These are phyloP conservation scores for Fusarium haematococcum DNA, from an alignment of 2,329 filamentous ascomycete genomes.

Conservation along the genomic window DNA sequence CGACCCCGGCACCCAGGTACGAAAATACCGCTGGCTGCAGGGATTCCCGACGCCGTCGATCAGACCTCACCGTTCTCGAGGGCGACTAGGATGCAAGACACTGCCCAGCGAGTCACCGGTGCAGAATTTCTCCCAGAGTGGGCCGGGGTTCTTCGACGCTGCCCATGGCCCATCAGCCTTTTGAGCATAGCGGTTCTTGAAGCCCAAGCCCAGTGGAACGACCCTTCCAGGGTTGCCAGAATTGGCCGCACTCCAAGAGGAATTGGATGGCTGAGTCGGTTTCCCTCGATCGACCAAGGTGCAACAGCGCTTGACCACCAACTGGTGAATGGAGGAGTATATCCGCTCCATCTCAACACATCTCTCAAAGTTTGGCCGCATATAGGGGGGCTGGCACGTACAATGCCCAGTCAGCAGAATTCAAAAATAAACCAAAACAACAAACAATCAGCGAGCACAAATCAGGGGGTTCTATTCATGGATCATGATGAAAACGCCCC, in stretches of 20 bases:
- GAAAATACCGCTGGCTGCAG: conserved; percentile 36
- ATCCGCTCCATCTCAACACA: background rate
- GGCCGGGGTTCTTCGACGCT: conserved; percentile 26
- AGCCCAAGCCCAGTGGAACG: conserved; percentile 31
- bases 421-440: background rate
- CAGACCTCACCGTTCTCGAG: conserved; percentile 43
- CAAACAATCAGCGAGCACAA: background rate
- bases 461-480: background rate
- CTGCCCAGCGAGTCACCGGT: conserved; percentile 20
- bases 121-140: conserved; percentile 30
- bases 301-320: background rate
- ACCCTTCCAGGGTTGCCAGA: conserved; percentile 12
- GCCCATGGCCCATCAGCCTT: conserved; percentile 26
- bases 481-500: background rate
- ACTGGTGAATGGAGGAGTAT: background rate
- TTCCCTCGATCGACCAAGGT: conserved; percentile 11
- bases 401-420: conserved; percentile 3
- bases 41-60: conserved; percentile 37
- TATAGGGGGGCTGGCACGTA: background rate
- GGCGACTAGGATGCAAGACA: conserved; percentile 36
- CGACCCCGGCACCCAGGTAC: conserved; percentile 26
- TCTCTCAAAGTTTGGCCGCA: background rate
- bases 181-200: conserved; percentile 34
- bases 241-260: conserved; percentile 16
- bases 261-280: conserved; percentile 15